Conservation (phyloP, 495 filamentous ascomycete genomes). For the Penicillium mononematosum region DNA sequence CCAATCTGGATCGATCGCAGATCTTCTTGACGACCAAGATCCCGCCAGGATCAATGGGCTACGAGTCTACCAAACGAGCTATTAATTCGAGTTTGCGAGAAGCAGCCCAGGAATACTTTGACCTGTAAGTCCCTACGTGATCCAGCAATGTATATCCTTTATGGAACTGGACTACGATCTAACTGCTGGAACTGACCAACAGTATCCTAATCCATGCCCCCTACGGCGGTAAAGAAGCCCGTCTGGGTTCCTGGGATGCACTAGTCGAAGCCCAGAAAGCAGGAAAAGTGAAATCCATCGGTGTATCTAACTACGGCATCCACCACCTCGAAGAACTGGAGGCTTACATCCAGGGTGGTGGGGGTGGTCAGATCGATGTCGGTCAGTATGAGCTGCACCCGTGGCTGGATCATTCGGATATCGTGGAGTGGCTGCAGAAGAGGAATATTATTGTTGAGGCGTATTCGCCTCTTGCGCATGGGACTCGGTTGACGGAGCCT, state of each 20-base stretch:
- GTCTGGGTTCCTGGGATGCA: slow-evolving; percentile 49
- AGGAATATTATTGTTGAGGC: slow-evolving; percentile 72
- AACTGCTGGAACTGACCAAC: background rate
- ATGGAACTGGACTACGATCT: background rate
- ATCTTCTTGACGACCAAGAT: slow-evolving; percentile 61
- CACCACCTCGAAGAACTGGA: slow-evolving; percentile 64
- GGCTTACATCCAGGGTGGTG: slow-evolving; percentile 66
- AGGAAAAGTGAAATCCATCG: slow-evolving; percentile 49
- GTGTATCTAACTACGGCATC: slow-evolving; percentile 57
- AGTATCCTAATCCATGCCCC: slow-evolving; percentile 56
- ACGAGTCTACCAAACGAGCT: slow-evolving; percentile 43
- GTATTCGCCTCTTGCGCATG: slow-evolving; percentile 74
- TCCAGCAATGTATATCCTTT: background rate
- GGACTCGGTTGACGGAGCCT: slow-evolving; percentile 60
- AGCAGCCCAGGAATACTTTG: slow-evolving; percentile 57
- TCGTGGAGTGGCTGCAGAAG: slow-evolving; percentile 70
- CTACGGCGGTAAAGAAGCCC: slow-evolving; percentile 51
- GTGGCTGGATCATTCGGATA: slow-evolving; percentile 72
- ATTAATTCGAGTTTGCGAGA: slow-evolving; percentile 35
- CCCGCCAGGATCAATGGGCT: slow-evolving; percentile 49
- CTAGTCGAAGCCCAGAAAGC: slow-evolving; percentile 53
- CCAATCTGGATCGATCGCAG: slow-evolving; percentile 41
- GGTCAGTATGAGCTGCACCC: slow-evolving; percentile 90
- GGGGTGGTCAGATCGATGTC: slow-evolving; percentile 73
- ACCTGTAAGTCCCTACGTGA: slow-evolving; percentile 44